Conservation (phyloP, 1,139 yeast genomes). For the Komagataea norvegica region DNA sequence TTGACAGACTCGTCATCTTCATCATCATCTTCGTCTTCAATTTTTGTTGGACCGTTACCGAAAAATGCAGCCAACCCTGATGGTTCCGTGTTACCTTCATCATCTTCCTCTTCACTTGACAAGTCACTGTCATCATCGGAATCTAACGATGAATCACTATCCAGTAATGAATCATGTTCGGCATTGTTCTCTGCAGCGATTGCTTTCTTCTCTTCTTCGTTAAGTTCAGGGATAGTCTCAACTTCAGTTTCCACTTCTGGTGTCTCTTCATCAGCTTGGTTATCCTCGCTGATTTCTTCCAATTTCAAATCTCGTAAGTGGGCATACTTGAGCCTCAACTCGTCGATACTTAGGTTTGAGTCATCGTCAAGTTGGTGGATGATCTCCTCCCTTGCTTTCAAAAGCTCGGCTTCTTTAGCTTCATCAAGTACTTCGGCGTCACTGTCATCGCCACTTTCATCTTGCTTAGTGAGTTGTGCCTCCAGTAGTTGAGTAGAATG, state of each 20-base stretch:
- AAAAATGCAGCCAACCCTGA: conserved; percentile 27
- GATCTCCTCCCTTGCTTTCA: conserved; percentile 2
- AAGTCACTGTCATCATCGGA: conserved; percentile 16
- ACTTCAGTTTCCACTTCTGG: conserved; percentile 20
- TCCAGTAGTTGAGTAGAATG: conserved; percentile 88
- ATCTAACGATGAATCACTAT: conserved; percentile 25
- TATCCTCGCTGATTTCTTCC: conserved; percentile 24
- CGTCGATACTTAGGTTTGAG: conserved; percentile 57
- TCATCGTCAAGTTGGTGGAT: conserved; percentile 27
- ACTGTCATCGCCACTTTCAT: conserved; percentile 23
- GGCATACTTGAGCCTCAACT: conserved; percentile 61
- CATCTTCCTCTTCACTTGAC: conserved; percentile 16
- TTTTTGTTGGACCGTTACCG: conserved; percentile 13
- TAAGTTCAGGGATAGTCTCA: conserved; percentile 21
- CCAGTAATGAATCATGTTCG: conserved; percentile 21
- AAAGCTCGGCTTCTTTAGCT: conserved; percentile 27
- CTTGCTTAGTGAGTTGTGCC: conserved; percentile 57
- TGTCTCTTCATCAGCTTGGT: conserved; percentile 23
- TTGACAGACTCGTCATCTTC: conserved; percentile 16
- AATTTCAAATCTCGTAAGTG: conserved; percentile 36
- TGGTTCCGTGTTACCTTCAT: conserved; percentile 10
- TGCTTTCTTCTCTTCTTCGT: conserved; percentile 25
- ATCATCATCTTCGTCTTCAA: conserved; percentile 24
- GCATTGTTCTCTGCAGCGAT: conserved; percentile 22
- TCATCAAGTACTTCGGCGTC: conserved; percentile 15